Evolutionary conservation across 2,329 filamentous ascomycete genomes (phyloP).

Genomic region (Fusarium equiseti): DNA sequence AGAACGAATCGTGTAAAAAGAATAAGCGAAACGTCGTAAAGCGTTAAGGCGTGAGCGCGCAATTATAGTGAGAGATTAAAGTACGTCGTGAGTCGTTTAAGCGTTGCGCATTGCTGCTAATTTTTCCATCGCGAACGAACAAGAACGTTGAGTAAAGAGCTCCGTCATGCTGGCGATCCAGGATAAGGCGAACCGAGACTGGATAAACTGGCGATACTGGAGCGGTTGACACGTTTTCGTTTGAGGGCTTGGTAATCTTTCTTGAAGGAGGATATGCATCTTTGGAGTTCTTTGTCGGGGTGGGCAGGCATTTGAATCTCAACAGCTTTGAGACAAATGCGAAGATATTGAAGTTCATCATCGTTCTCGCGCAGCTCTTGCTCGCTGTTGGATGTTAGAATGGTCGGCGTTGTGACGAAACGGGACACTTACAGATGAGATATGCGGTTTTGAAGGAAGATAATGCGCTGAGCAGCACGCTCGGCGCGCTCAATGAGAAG

Average conservation of each 20-base stretch:
- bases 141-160: background rate
- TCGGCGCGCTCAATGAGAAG: slow-evolving; percentile 70
- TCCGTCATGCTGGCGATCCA: slow-evolving; percentile 42
- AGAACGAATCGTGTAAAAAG: slow-evolving; percentile 17
- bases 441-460: slow-evolving; percentile 70
- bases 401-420: background rate
- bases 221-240: slow-evolving; percentile 56
- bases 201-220: slow-evolving; percentile 47
- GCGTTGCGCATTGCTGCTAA: slow-evolving; percentile 31
- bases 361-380: slow-evolving; percentile 68
- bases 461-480: slow-evolving; percentile 67
- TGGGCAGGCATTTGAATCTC: slow-evolving; percentile 68
- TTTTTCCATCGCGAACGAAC: slow-evolving; percentile 5
- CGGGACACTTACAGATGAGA: slow-evolving; percentile 63
- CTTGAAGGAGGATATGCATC: slow-evolving; percentile 72
- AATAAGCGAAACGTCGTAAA: slow-evolving; percentile 33
- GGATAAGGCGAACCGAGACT: slow-evolving; percentile 47
- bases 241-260: slow-evolving; percentile 66
- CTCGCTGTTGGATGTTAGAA: slow-evolving; percentile 57
- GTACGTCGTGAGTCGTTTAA: slow-evolving; percentile 41
- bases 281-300: slow-evolving; percentile 67
- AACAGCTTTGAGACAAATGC: slow-evolving; percentile 72
- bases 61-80: slow-evolving; percentile 28
- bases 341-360: slow-evolving; percentile 70
- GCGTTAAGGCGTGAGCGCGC: slow-evolving; percentile 30